These are phyloP conservation scores for Candida koratica DNA, from an alignment of 805 yeast genomes.

Conservation along the genomic window DNA sequence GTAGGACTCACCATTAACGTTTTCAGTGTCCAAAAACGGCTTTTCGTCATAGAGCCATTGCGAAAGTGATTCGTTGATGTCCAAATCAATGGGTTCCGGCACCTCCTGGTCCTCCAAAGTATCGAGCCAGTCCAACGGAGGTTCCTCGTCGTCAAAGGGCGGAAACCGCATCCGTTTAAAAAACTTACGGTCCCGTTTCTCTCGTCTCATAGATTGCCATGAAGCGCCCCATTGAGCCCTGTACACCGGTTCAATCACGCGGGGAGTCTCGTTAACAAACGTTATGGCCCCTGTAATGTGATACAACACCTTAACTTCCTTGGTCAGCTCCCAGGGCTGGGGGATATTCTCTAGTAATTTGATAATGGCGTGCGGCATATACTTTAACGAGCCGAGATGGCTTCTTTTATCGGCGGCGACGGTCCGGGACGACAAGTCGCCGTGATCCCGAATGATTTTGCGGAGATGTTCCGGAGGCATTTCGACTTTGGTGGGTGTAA, in stretches of 20 bases:
- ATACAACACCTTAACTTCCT: constrained; percentile 83
- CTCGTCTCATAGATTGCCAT: constrained; percentile 92
- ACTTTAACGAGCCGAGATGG: constrained; percentile 85
- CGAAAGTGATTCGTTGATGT: constrained; percentile 60
- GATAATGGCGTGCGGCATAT: constrained; percentile 91
- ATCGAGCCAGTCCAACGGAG: constrained; percentile 80
- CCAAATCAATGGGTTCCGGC: constrained; percentile 64
- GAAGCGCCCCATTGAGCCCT: constrained; percentile 92
- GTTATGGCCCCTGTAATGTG: constrained; percentile 94
- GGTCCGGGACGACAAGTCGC: constrained; percentile 75
- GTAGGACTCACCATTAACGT: constrained; percentile 76
- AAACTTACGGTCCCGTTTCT: constrained; percentile 84
- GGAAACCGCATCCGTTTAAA: constrained; percentile 93
- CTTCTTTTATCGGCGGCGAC: constrained; percentile 83
- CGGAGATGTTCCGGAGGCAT: constrained; percentile 94
- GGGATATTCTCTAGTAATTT: constrained; percentile 95
- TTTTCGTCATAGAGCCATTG: constrained; percentile 81
- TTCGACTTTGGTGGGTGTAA: constrained; percentile 62
- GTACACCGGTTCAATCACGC: constrained; percentile 89
- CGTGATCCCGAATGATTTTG: constrained; percentile 76
- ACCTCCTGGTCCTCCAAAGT: constrained; percentile 71
- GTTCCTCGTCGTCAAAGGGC: constrained; percentile 96
- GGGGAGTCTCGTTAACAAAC: constrained; percentile 86
- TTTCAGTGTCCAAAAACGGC: constrained; percentile 52
- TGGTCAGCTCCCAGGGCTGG: constrained; percentile 92